Conservation (phyloP, 345 rosid genomes). For the Durio zibethinus region DNA sequence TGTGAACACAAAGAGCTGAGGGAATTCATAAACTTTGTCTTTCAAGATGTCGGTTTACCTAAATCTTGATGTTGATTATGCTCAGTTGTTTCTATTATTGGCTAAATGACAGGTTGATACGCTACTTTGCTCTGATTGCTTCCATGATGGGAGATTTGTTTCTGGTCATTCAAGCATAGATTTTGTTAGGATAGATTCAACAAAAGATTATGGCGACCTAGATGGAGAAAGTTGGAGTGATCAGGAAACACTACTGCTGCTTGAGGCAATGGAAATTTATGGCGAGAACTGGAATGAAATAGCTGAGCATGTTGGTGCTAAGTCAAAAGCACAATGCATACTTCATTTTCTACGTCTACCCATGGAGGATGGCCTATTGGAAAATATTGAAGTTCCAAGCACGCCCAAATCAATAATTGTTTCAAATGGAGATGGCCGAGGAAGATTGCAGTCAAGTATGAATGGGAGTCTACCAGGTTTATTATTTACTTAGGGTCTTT, state of each 20-base stretch:
- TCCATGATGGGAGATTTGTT: slow-evolving; percentile 82
- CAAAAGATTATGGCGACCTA: slow-evolving; percentile 57
- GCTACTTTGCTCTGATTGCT: slow-evolving; percentile 71
- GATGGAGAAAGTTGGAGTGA: slow-evolving; percentile 92
- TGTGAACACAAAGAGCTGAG: neutral
- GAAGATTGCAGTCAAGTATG: slow-evolving; percentile 36
- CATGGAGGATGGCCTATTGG: slow-evolving; percentile 79
- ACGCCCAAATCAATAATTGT: slow-evolving; percentile 32
- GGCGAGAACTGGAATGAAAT: slow-evolving; percentile 86
- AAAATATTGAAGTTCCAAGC: slow-evolving; percentile 75
- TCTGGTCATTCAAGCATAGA: slow-evolving; percentile 87
- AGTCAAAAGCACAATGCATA: slow-evolving; percentile 95
- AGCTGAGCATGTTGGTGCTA: slow-evolving; percentile 90
- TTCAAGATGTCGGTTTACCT: neutral
- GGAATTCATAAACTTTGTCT: neutral
- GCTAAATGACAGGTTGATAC: slow-evolving; percentile 64
- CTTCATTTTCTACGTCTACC: slow-evolving; percentile 91
- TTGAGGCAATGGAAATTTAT: slow-evolving; percentile 88
- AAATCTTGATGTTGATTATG: slow-evolving; percentile 7
- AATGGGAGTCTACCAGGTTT: slow-evolving; percentile 62
- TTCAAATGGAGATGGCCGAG: slow-evolving; percentile 51
- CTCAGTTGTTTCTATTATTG: slow-evolving; percentile 3
- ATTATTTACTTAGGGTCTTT: slow-evolving; percentile 17
- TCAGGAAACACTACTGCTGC: slow-evolving; percentile 86
- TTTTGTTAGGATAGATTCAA: slow-evolving; percentile 67